Conservation (phyloP, 306 rosid genomes). For the Vigna unguiculata region DNA sequence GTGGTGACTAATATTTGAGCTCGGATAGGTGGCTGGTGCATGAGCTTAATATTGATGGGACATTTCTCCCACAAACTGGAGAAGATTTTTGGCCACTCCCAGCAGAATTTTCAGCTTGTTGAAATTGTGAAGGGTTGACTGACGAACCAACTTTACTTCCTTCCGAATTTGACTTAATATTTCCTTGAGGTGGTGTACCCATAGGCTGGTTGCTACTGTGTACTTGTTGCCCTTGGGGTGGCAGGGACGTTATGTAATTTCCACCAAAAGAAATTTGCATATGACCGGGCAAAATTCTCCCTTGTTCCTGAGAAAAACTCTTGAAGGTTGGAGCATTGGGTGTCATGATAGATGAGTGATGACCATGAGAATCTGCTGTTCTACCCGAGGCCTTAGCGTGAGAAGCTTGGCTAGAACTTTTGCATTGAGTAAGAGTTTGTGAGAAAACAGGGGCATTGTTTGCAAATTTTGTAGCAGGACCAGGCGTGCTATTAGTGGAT, state of each 20-base stretch:
- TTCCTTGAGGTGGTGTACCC: slow-evolving; percentile 40
- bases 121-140: slow-evolving; percentile 47
- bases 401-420: slow-evolving; percentile 54
- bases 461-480: slow-evolving; percentile 52
- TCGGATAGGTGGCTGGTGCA: slow-evolving; percentile 60
- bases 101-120: slow-evolving; percentile 49
- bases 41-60: slow-evolving; percentile 60
- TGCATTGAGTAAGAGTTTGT: slow-evolving; percentile 51
- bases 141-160: slow-evolving; percentile 48
- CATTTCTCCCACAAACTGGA: slow-evolving; percentile 63
- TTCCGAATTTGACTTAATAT: slow-evolving; percentile 39
- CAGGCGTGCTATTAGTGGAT: slow-evolving; percentile 40
- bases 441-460: slow-evolving; percentile 53
- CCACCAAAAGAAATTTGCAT: slow-evolving; percentile 76
- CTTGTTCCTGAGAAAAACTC: slow-evolving; percentile 55
- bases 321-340: slow-evolving; percentile 44
- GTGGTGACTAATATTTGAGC: slow-evolving; percentile 54
- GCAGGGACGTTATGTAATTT: slow-evolving; percentile 50
- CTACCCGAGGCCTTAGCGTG: slow-evolving; percentile 54
- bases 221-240: slow-evolving; percentile 50
- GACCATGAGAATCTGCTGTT: slow-evolving; percentile 44
- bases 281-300: slow-evolving; percentile 59
- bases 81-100: slow-evolving; percentile 56
- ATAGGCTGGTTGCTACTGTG: slow-evolving; percentile 45
- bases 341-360: slow-evolving; percentile 42